Percentiles rank a stretch among this genome's conserved stretches.
These are phyloP conservation scores for Tetraselmis chui DNA, from an alignment of 139 green algal species.

Conservation along the genomic window DNA sequence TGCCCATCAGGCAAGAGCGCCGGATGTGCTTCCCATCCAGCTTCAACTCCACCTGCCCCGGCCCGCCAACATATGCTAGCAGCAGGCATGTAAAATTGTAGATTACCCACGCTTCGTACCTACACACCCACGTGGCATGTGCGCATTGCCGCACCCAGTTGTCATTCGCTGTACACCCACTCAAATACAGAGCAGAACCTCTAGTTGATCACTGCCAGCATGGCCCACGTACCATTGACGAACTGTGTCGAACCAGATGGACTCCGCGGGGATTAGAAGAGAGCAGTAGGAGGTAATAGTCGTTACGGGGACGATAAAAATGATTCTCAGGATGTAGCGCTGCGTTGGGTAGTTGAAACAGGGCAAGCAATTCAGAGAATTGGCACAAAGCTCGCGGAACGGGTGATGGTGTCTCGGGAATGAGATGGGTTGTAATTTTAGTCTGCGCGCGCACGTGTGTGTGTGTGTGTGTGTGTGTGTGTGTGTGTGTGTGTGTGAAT, in stretches of 20 bases:
- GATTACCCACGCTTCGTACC: constrained; percentile 94
- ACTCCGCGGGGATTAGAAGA: constrained; percentile 50
- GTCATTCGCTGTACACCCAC: neutral
- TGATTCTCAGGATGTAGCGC: constrained; percentile 95
- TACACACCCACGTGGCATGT: constrained; percentile 19
- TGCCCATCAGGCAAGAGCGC: constrained; percentile 69
- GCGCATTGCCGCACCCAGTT: neutral
- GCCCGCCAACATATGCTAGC: constrained; percentile 90
- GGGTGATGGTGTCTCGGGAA: no score
- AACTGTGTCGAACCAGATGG: constrained; percentile 87
- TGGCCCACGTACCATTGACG: constrained; percentile 68
- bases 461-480: no score
- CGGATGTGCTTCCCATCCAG: constrained; percentile 74
- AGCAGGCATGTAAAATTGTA: constrained; percentile 96
- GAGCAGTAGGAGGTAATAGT: constrained; percentile 70
- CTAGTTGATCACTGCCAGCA: neutral
- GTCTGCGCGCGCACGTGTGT: no score
- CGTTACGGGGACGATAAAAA: constrained; percentile 97
- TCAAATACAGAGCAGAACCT: neutral
- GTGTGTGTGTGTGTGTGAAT: no score
- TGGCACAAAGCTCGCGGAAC: no score
- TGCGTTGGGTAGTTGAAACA: constrained; percentile 29
- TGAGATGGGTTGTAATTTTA: no score
- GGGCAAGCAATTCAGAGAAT: no score
- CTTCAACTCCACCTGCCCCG: constrained; percentile 81